Percentiles rank a stretch among this genome's conserved stretches.
These are phyloP conservation scores for Pinus albicaulis DNA, from an alignment of 75 land plant species.

Conservation along the genomic window DNA sequence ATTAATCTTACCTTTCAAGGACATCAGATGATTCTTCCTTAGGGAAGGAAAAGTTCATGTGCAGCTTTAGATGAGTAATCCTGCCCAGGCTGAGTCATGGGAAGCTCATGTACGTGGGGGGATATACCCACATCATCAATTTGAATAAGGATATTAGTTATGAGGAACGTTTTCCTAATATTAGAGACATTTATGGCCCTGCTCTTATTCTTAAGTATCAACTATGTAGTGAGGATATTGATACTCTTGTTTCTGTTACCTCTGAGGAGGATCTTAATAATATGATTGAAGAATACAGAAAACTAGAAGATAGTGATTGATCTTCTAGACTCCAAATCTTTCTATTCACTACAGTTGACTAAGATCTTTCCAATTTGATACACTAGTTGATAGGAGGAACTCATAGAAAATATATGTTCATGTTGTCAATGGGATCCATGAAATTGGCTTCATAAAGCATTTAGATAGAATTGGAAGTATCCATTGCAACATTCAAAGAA, in stretches of 20 bases:
- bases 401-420: conserved; percentile 70
- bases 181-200: conserved; percentile 48
- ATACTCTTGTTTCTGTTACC: too few species aligned
- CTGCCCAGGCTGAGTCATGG: conserved; percentile 85
- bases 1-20: conserved; percentile 19
- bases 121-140: conserved; percentile 63
- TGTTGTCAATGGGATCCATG: conserved; percentile 78
- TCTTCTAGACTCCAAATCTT: conserved; percentile 69
- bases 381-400: conserved; percentile 25
- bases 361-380: conserved; percentile 44
- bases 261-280: too few species aligned
- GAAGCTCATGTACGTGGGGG: conserved; percentile 89
- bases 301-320: too few species aligned
- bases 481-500: too few species aligned
- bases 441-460: conserved; percentile 29
- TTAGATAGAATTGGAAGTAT: conserved; percentile 28
- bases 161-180: conserved; percentile 60
- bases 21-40: conserved; percentile 30
- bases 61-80: conserved; percentile 80
- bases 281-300: too few species aligned
- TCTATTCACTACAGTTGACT: conserved; percentile 47
- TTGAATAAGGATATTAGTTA: conserved; percentile 51
- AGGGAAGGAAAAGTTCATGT: conserved; percentile 59
- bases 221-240: conserved; percentile 91
- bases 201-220: conserved; percentile 78